Evolutionary conservation across 2,329 filamentous ascomycete species (phyloP), one percentile per base, ranked within the genome.

Genomic region (Exophiala aquamarina): DNA sequence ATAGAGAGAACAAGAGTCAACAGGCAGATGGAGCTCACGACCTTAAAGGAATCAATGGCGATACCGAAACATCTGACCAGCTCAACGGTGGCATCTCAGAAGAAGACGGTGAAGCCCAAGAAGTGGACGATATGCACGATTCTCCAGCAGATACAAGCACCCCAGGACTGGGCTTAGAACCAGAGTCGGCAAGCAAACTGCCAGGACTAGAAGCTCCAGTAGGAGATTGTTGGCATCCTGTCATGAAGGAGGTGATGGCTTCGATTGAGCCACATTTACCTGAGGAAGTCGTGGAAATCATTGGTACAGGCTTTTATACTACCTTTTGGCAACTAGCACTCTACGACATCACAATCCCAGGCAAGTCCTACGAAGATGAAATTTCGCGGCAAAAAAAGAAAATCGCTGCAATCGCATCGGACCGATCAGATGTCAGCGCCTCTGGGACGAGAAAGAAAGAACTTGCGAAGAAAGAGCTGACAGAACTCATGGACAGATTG

Each of bases 261-360:
- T 77, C 82, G 21, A 77, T 95, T 14, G 78, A 80, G 49, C 70
- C 73, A 4, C 71, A 79, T 0, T 65, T 89, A 9, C 79, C 86
- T 1, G 68, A 78, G 2, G 77, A 81, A 6, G 78, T 83, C 4
- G 89, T 85, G 76, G 73, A 80, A 9, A 81, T 80, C 40, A 78
- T 96, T 41, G 90, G 83, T 34, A 76, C 89, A 1, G 83, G 87
- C 21, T 92, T 96, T 64, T 96, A 89, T 61, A 82, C 87, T 34
- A 87, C 87, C 0, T 98, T 98, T 69, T 98, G 93, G 93, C 85
- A 91, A 41, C 75, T 96, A 10, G 84, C 89, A 20, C 78, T 94
- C 3, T 83, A 87, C 36, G 92, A 98, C 63, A 74, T 96, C 47
- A 80, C 82, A 47, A 83, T 91, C 54, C 87, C 88, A 1, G 82